A percentile compares a stretch with the other conserved stretches of the same genome.
These are phyloP conservation scores for Dictyostelium discoideum DNA, from an alignment of 78 protist genomes.

Conservation along the genomic window DNA sequence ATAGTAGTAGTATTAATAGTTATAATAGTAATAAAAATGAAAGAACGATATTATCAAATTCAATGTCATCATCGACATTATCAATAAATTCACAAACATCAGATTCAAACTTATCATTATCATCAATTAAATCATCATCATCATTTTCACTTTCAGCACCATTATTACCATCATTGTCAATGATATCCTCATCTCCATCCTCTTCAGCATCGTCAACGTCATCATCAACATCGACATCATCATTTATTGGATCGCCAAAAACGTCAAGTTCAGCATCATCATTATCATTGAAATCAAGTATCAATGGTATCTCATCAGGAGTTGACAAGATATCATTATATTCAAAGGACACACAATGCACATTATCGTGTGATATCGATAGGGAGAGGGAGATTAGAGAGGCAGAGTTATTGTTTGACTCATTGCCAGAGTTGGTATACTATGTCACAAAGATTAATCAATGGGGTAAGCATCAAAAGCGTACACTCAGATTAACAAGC, in stretches of 20 bases:
- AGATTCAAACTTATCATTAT: neutral
- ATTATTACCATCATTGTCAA: constrained; percentile 11
- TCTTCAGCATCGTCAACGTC: neutral
- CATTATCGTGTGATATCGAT: constrained; percentile 43
- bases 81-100: constrained; percentile 10
- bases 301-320: constrained; percentile 37
- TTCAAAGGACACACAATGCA: constrained; percentile 30
- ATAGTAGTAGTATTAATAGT: neutral
- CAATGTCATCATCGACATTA: constrained; percentile 4
- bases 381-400: constrained; percentile 74
- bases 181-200: neutral
- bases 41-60: neutral
- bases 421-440: constrained; percentile 45
- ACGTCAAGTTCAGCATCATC: constrained; percentile 16
- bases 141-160: constrained; percentile 23
- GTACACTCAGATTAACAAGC: constrained; percentile 31
- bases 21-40: neutral
- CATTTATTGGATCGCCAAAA: neutral
- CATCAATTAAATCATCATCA: neutral
- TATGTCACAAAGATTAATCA: constrained; percentile 72
- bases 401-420: constrained; percentile 47
- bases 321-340: constrained; percentile 35
- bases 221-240: neutral
- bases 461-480: constrained; percentile 75
- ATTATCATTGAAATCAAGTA: constrained; percentile 1